Percentiles rank a stretch among this genome's conserved stretches.
Conservation (phyloP, 1,284 basidiomycete genomes). For the Gymnopus androsaceus region DNA sequence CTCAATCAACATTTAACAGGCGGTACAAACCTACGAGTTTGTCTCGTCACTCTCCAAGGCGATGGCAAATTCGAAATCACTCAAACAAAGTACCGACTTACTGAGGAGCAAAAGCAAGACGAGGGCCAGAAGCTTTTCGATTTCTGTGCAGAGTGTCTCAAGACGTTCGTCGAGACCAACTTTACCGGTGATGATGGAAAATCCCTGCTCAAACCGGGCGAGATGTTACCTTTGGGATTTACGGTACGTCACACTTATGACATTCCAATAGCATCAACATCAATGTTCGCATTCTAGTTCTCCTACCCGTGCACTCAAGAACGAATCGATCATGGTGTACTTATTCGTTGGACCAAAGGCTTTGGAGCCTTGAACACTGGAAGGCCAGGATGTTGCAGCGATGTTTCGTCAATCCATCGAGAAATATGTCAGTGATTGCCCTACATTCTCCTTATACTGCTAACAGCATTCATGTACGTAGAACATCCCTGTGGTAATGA, state of each 20-base stretch:
- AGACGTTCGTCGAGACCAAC: slow-evolving; percentile 86
- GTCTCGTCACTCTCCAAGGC: slow-evolving; percentile 91
- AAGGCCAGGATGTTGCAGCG: slow-evolving; percentile 88
- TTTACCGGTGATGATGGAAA: slow-evolving; percentile 58
- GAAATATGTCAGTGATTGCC: slow-evolving; percentile 56
- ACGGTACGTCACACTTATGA: slow-evolving; percentile 73
- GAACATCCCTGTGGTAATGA: slow-evolving; percentile 75
- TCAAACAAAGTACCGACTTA: slow-evolving; percentile 95
- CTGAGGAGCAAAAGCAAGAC: slow-evolving; percentile 98
- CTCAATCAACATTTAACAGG: slow-evolving; percentile 42
- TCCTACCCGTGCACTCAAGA: slow-evolving; percentile 94
- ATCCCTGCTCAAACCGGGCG: slow-evolving; percentile 65
- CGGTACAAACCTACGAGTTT: slow-evolving; percentile 96
- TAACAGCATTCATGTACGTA: slow-evolving; percentile 30
- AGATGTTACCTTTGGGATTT: slow-evolving; percentile 86
- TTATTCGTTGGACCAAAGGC: slow-evolving; percentile 99
- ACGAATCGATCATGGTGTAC: slow-evolving; percentile 90
- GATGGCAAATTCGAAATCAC: slow-evolving; percentile 97
- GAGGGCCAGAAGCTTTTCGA: slow-evolving; percentile 95
- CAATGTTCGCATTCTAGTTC: slow-evolving; percentile 56
- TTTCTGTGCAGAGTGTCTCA: slow-evolving; percentile 94
- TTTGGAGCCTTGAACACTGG: slow-evolving; percentile 92
- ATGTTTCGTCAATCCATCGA: slow-evolving; percentile 88
- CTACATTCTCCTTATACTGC: not conserved
- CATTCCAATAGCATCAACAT: slow-evolving; percentile 1